Conservation (phyloP, 2,329 filamentous ascomycete genomes). For the Colletotrichum trifolii region DNA sequence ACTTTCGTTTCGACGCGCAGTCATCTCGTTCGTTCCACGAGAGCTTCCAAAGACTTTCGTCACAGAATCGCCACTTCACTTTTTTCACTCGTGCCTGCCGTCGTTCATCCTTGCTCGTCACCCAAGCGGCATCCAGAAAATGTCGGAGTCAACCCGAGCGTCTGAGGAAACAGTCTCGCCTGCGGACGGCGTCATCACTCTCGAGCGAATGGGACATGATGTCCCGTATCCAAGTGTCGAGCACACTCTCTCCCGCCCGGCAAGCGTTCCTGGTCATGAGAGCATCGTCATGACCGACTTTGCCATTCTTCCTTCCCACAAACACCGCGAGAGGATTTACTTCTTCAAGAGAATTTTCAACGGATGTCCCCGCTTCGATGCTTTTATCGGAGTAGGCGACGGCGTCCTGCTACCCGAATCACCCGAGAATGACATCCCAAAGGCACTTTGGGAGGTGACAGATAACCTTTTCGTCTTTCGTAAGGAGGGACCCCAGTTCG, state of each 20-base stretch:
- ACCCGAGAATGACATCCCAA: too few species aligned
- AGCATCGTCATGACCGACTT: not conserved
- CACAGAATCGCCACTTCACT: too few species aligned
- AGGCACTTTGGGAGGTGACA: not conserved
- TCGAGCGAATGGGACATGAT: too few species aligned
- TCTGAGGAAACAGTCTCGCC: not conserved
- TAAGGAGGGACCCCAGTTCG: fast-evolving
- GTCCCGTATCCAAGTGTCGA: too few species aligned
- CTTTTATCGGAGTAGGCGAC: not conserved
- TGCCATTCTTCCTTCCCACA: not conserved
- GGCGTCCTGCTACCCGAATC: not conserved
- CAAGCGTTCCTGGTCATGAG: not conserved
- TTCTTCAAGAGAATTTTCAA: slow-evolving; percentile 14
- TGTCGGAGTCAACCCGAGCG: not conserved
- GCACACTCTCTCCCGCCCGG: too few species aligned
- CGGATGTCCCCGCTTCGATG: not conserved
- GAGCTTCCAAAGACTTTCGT: too few species aligned
- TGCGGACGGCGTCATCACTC: too few species aligned
- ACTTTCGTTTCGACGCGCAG: too few species aligned
- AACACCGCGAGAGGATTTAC: not conserved
- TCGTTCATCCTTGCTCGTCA: too few species aligned
- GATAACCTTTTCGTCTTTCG: not conserved
- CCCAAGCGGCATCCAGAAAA: not conserved
- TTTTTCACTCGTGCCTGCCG: too few species aligned
- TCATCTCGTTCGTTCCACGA: too few species aligned